Base-by-base conservation (phyloP, 805 yeast species). In the Yamadazyma nakazawae region DNA sequence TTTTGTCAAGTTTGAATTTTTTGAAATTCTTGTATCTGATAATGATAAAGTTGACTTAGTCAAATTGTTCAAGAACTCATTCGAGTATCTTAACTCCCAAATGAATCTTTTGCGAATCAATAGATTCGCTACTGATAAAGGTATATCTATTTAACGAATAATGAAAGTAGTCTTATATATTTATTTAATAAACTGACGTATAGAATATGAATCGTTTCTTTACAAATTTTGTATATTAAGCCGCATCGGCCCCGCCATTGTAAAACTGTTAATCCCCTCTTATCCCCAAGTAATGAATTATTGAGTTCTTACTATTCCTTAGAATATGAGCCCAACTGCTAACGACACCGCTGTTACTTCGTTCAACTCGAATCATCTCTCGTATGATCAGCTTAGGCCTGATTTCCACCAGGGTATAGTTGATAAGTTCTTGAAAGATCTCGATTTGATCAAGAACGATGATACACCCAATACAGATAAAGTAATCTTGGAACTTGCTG, bases 351-450 rank as follows among this genome's bases (percentile, higher is more conserved):
- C 84, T 1, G 58, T 75, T 34, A 60, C 60, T 30, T 71, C 85
- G 0, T 81, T 76, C 70, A 70, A 78, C 52, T 41, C 67, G 17
- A 82, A 81, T 58, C 85, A 81, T 51, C 47, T 61, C 12, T 55
- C 68, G 9, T 81, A 81, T 57, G 84, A 80, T 55, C 52, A 59
- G 35, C 76, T 74, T 24, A 69, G 87, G 13, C 84, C 84, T 1
- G 66, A 73, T 1, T 81, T 78, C 57, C 59, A 63, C 9, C 62
- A 62, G 2, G 60, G 59, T 12, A 64, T 79, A 3, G 80, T 78
- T 9, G 62, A 66, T 9, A 59, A 61, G n/a, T 72, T 79, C 48
- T 54, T 78, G n/a, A 53, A 54, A 4, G 68, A 66, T 10, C 56
- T 76, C 25, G 61, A 60, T 0, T 54, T 80, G 17, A 49, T 56